Base-by-base conservation (phyloP, 1,284 basidiomycete genomes). In the Microbotryum lychnidis-dioicae region DNA sequence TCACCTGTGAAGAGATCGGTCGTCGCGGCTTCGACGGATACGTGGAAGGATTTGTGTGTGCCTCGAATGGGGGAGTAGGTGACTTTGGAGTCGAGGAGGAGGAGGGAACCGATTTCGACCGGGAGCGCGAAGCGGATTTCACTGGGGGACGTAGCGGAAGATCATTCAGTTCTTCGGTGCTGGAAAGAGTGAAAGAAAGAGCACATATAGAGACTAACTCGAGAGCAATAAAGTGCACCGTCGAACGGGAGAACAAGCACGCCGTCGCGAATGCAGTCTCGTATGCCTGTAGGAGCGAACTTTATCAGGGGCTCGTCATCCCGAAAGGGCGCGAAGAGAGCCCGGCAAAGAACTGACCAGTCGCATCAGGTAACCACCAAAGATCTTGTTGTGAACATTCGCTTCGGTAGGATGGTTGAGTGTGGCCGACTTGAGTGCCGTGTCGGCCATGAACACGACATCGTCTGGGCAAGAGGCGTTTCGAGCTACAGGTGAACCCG, bases 251-350 rank as follows among this genome's bases (percentile, higher is more conserved):
- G 56, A 76, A 71, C 21, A 72, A 58, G 61, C 71, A 72, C 0
- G 72, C 74, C 2, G 68, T 72, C 60, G 73, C 70, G 66, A 72
- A 76, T 3, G 74, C 75, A 1, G 73, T 67, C 64, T 76, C 75
- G 69, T 75, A 76, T 1, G 75, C 73, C 21, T 67, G 64, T 10
- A 63, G 64, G 21, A 68, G 69, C 70, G 68, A 72, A 74, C 55
- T 70, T 64, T 46, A 63, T 8, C 37, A n/a, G 51, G 31, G 12
- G 53, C n/a, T 42, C 29, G 46, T 21, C 10, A 27, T 20, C 12
- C 23, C 27, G 45, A 44, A 49, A 1, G 20, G 44, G 37, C 37
- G 37, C 37, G 16, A 12, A n/a, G 20, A 12, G 45, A 47, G 50
- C 23, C 33, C 3, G 33, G 42, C 42, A 25, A 9, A 18, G 6